These are phyloP conservation scores for Triticum monococcum DNA, from an alignment of 176 grass and related monocot species.

Conservation along the genomic window DNA sequence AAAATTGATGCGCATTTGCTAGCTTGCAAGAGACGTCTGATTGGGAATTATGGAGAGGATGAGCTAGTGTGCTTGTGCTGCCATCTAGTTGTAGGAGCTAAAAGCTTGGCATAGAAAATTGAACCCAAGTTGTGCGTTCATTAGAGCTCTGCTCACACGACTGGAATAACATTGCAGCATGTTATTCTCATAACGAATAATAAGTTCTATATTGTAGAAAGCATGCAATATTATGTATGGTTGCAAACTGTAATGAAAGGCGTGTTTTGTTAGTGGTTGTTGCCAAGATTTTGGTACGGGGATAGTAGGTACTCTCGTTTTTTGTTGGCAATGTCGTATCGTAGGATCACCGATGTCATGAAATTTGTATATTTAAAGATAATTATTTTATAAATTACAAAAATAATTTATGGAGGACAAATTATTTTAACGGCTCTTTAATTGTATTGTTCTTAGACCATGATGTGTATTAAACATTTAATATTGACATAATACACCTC, in stretches of 20 bases:
- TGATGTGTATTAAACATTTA: too few species aligned
- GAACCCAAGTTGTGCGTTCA: neutral
- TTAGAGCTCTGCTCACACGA: neutral
- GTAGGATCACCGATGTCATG: too few species aligned
- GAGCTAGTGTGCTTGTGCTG: neutral
- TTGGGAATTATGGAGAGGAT: neutral
- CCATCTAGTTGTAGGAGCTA: neutral
- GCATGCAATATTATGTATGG: neutral
- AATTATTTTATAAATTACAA: too few species aligned
- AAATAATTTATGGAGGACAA: too few species aligned
- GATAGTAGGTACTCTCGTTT: too few species aligned
- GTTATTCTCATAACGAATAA: neutral
- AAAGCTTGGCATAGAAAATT: neutral
- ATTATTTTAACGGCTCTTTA: too few species aligned
- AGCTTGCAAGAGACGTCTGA: neutral
- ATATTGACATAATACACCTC: too few species aligned
- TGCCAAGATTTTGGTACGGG: too few species aligned
- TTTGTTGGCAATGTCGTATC: too few species aligned
- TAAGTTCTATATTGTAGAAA: neutral
- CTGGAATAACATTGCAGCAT: neutral
- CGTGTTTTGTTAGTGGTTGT: neutral
- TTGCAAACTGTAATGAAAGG: neutral
- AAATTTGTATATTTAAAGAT: too few species aligned
- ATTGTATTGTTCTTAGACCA: too few species aligned
- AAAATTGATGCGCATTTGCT: neutral